Evolutionary conservation across 1,284 basidiomycete species (phyloP).

Genomic region (Limonomyces culmigenus): DNA sequence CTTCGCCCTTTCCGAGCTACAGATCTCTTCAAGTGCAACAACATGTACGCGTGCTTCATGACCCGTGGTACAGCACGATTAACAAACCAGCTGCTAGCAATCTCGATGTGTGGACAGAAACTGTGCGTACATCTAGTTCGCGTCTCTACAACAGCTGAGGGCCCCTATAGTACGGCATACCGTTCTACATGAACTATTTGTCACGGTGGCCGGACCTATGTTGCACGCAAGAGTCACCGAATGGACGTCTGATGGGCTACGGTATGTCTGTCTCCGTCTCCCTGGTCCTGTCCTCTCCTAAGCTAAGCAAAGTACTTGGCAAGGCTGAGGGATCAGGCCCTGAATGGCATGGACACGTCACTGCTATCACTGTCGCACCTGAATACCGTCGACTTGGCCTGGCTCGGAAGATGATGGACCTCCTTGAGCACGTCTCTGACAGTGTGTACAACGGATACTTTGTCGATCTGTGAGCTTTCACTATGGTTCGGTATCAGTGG

Average conservation of each 20-base stretch:
- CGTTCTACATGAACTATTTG: conserved; percentile 78
- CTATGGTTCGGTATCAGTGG: too few species aligned
- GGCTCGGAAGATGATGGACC: conserved; percentile 65
- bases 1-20: conserved; percentile 70
- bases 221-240: conserved; percentile 62
- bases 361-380: conserved; percentile 81
- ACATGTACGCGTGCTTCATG: conserved; percentile 36
- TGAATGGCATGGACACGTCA: conserved; percentile 85
- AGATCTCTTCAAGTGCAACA: conserved; percentile 87
- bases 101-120: conserved; percentile 88
- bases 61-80: background rate
- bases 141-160: background rate
- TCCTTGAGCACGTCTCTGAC: conserved; percentile 72
- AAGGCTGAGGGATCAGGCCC: conserved; percentile 61
- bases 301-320: conserved; percentile 45
- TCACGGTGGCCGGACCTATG: conserved; percentile 84
- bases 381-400: conserved; percentile 77
- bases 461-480: too few species aligned
- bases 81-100: conserved; percentile 35
- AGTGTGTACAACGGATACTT: conserved; percentile 44
- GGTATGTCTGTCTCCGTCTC: conserved; percentile 27
- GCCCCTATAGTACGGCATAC: conserved; percentile 52
- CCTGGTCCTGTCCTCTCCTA: conserved; percentile 1
- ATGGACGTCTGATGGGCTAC: conserved; percentile 75
- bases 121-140: conserved; percentile 27